Evolutionary conservation across 1,139 yeast species (phyloP).

Genomic region (Debaryomyces sp.): DNA sequence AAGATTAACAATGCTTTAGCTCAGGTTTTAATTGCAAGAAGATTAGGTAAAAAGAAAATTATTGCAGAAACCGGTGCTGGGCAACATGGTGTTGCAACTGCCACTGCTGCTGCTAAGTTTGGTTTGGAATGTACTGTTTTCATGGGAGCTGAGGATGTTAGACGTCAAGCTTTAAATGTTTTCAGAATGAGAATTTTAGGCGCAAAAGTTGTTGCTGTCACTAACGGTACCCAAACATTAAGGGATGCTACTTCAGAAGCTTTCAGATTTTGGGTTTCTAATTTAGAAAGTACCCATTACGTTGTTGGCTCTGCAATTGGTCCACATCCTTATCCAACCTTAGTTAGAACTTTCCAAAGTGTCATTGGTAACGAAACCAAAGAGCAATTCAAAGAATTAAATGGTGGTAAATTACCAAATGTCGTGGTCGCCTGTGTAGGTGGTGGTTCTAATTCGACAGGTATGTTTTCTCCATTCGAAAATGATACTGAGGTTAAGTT

Average conservation of each 20-base stretch:
- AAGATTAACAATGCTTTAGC: constrained; percentile 96
- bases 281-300: constrained; percentile 84
- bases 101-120: constrained; percentile 98
- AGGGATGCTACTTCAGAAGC: constrained; percentile 99
- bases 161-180: constrained; percentile 97
- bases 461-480: constrained; percentile 94
- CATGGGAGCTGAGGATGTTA: constrained; percentile 99
- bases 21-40: constrained; percentile 86
- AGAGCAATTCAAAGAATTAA: constrained; percentile 79
- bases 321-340: constrained; percentile 98
- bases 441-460: constrained; percentile 97
- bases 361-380: constrained; percentile 95
- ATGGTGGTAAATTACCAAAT: constrained; percentile 84
- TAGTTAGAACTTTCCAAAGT: constrained; percentile 97
- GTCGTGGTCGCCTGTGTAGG: constrained; percentile 98
- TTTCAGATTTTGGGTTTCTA: constrained; percentile 92
- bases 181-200: constrained; percentile 97
- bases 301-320: constrained; percentile 98
- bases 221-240: constrained; percentile 92
- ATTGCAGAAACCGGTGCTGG: constrained; percentile 99
- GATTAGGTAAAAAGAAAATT: constrained; percentile 86
- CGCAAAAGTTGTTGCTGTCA: constrained; percentile 91
- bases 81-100: constrained; percentile 99
- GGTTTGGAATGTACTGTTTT: constrained; percentile 94
- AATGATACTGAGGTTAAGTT: constrained; percentile 74